Percentiles rank a stretch among this genome's conserved stretches.
These are phyloP conservation scores for Brassica incana DNA, from an alignment of 345 rosid genomes.

Conservation along the genomic window DNA sequence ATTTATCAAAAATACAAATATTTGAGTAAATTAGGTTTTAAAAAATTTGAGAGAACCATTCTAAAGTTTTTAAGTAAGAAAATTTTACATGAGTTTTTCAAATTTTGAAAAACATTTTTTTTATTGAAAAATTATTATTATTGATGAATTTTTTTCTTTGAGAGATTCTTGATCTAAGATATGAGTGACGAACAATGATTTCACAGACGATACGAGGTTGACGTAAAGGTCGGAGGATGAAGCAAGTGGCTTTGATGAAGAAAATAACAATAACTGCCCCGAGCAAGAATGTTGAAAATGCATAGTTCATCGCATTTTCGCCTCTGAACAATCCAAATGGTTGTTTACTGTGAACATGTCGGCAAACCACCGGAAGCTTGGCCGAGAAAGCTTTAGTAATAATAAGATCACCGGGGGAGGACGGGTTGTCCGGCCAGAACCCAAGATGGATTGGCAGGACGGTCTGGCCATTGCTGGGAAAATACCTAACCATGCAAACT, in stretches of 20 bases:
- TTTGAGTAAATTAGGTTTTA: background rate
- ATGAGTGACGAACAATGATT: conserved; percentile 52
- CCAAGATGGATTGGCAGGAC: conserved; percentile 20
- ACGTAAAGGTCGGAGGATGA: conserved; percentile 64
- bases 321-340: conserved; percentile 51
- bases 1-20: background rate
- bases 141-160: background rate
- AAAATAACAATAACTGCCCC: conserved; percentile 48
- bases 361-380: conserved; percentile 40
- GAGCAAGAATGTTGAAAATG: conserved; percentile 45
- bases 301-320: conserved; percentile 42
- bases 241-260: conserved; percentile 41
- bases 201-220: conserved; percentile 73
- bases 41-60: background rate
- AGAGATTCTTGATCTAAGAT: background rate
- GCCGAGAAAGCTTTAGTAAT: conserved; percentile 1
- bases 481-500: conserved; percentile 34
- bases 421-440: conserved; percentile 24
- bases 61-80: background rate
- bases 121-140: too few relatives aligned
- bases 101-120: too few relatives aligned
- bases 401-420: background rate
- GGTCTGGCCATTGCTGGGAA: conserved; percentile 20
- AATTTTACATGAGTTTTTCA: background rate
- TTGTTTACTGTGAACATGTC: conserved; percentile 14